phyloP scores from a whole-genome alignment of 306 rosid genomes.

The Trichosanthes cucumerina region DNA sequence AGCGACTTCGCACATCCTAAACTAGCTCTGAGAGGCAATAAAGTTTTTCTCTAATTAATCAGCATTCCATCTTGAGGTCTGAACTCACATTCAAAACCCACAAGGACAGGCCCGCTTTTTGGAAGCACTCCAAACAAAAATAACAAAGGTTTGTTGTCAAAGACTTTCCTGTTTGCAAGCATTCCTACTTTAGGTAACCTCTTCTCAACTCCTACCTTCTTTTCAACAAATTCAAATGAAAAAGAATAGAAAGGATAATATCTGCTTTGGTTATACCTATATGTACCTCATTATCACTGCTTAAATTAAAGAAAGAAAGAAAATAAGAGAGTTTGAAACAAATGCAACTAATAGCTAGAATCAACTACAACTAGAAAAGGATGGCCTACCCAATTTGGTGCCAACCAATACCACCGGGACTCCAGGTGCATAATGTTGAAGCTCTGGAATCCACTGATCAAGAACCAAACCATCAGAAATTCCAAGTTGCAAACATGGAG shows the following conservation, averaged over 20 bases:
- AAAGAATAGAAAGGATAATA: not conserved
- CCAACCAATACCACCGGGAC: conserved; percentile 71
- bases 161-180: not conserved
- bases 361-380: not conserved
- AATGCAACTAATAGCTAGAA: not conserved
- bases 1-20: not conserved
- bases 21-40: not conserved
- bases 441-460: conserved; percentile 86
- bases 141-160: not conserved
- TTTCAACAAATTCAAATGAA: not conserved
- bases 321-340: not conserved
- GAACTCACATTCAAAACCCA: not conserved
- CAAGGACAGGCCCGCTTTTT: not conserved
- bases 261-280: not conserved
- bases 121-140: not conserved
- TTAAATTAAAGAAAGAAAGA: not conserved
- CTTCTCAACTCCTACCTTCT: not conserved
- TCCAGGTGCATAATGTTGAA: conserved; percentile 82
- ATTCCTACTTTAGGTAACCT: not conserved
- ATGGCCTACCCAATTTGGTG: conserved; percentile 63
- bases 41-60: not conserved
- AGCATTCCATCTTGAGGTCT: not conserved
- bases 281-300: not conserved
- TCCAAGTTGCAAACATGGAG: not conserved
- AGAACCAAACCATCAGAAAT: not conserved